Evolutionary conservation across 2,329 filamentous ascomycete genomes (phyloP), one percentile per base, ranked within the genome.

Genomic region (Alternaria panax): DNA sequence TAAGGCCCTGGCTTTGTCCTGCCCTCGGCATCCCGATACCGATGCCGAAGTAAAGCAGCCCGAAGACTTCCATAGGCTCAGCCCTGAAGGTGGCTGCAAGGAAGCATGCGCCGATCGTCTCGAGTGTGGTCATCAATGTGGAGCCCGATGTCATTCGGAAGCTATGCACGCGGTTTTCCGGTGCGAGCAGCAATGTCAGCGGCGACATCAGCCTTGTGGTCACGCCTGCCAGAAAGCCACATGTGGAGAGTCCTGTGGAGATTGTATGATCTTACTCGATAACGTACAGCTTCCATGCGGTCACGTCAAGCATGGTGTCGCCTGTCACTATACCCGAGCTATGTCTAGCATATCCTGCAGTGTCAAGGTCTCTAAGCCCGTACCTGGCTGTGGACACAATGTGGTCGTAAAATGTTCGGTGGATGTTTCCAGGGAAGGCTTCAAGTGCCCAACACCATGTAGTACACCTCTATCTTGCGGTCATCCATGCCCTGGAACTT

Each of bases 311-410:
- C 20, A 68, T 14, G 24, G 55, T 6, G 51, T 77, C 3, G 27
- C 30, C 7, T 64, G 62, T 16, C 40, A 64, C 32, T 40, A 20
- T 7, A 66, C 64, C 11, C 38, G 51, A 27, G 45, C 60, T 16
- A 25, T 62, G 11, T 3, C 24, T 2, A 41, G 57, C 0, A 81
- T 90, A 18, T n/a, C 36, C 0, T 92, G 90, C 73, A 53, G 69
- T 1, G 70, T 74, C 2, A 43, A 46, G 1, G 82, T 90, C 0
- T 43, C 79, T 11, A 84, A 83, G 54, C 73, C 55, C 0, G 80
- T 90, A 0, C 81, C 84, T 0, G 80, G 78, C 0, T 92, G 90
- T 68, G 69, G 74, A 0, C 89, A 92, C 69, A 68, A 54, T 0
- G 77, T 88, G 0, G 66, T 54, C 0, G 78, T 88, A 1, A 64